Evolutionary conservation across 1,284 basidiomycete genomes (phyloP), one percentile per base, ranked within the genome.

Genomic region (Tausonia pullulans): DNA sequence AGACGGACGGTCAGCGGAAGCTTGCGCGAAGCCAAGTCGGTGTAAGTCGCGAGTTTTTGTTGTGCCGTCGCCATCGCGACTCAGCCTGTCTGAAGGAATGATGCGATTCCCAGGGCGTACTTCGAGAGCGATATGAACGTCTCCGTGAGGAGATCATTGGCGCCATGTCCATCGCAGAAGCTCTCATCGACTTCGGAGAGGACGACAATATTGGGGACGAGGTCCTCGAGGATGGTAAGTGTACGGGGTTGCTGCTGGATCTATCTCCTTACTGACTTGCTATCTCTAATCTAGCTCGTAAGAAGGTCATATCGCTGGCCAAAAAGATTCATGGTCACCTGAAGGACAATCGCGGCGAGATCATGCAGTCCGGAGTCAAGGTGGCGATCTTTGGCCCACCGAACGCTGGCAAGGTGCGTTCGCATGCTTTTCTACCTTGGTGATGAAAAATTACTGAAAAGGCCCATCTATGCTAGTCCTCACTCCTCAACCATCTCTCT

Each of bases 161-260:
- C 41, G 86, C 85, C 63, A 82, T 90, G 58, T 85, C 90, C 10
- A 80, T 85, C 68, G 79, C 89, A 0, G 91, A 95, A 74, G 91
- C 90, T 1, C 76, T 93, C 51, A 92, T 95, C 64, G 91, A 94
- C 73, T 95, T 94, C 74, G 86, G 87, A 5, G 91, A 94, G 74
- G 87, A 87, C 40, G 90, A 93, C 71, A 87, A 89, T 27, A 83
- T 92, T 46, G 89, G 91, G 68, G 85, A 87, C 48, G 86, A 84
- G 16, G 81, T 85, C 2, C 85, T 83, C 70, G 81, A 83, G 5
- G 77, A 82, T 76, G 85, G 87, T 86, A 55, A 50, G 70, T 52
- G 3, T 27, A 3, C 59, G 56, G 5, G 44, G 14, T 48, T 50
- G 54, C 40, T 4, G 55, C 48, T 57, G 11, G n/a, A n/a, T 49